Conservation (phyloP, 331 rosid species). For the Quercus phellos region DNA sequence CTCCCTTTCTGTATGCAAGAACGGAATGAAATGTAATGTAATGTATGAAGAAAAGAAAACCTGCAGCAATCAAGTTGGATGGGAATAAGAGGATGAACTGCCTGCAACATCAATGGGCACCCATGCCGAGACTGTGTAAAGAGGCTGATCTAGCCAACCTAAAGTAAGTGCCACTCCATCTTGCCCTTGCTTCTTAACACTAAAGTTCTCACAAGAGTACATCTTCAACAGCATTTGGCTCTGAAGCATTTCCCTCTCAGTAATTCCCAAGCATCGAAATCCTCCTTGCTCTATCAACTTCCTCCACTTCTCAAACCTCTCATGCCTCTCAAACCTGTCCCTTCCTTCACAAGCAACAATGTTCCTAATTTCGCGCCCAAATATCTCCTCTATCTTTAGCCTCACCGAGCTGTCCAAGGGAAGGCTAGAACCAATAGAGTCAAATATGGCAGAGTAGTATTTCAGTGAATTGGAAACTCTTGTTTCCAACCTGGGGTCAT, state of each 20-base stretch:
- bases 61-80: conserved; percentile 34
- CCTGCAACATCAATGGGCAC: conserved; percentile 60
- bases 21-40: conserved; percentile 10
- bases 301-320: conserved; percentile 70
- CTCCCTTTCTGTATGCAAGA: conserved; percentile 28
- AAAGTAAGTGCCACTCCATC: conserved; percentile 51
- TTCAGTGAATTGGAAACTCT: conserved; percentile 68
- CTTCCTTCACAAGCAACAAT: conserved; percentile 87
- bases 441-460: conserved; percentile 74
- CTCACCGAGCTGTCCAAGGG: conserved; percentile 53
- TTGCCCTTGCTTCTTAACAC: conserved; percentile 47
- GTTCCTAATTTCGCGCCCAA: conserved; percentile 74
- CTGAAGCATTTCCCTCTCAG: conserved; percentile 63
- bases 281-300: conserved; percentile 76
- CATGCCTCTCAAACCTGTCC: conserved; percentile 87
- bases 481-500: conserved; percentile 48
- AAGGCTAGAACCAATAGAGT: conserved; percentile 51
- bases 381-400: conserved; percentile 71
- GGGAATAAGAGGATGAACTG: conserved; percentile 63
- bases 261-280: conserved; percentile 41
- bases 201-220: conserved; percentile 50
- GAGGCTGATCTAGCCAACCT: conserved; percentile 67
- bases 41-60: conserved; percentile 23
- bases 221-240: conserved; percentile 67
- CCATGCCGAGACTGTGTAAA: conserved; percentile 90